Evolutionary conservation across 805 yeast species (phyloP).

Genomic region (Starmera amethionina): DNA sequence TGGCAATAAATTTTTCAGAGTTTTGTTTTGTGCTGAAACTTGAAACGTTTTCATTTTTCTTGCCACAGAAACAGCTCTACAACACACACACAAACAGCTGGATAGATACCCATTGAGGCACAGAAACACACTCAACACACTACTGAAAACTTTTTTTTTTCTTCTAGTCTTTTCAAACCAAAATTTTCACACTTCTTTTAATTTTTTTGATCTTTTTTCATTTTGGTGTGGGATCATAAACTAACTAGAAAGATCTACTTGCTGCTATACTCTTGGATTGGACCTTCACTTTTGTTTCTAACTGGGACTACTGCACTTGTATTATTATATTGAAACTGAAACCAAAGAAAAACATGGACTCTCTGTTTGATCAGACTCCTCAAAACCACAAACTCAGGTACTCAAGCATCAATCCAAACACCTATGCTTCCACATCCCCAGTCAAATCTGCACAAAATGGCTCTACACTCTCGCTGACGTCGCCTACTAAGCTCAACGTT

Average conservation of each 20-base stretch:
- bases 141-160: background rate
- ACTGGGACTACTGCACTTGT: no score
- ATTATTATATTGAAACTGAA: no score
- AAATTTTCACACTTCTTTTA: background rate
- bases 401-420: background rate
- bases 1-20: background rate
- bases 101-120: background rate
- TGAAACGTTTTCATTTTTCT: background rate
- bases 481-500: constrained; percentile 38
- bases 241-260: no score
- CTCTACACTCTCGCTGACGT: constrained; percentile 30
- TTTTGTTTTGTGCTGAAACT: background rate
- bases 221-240: background rate
- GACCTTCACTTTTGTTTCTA: no score
- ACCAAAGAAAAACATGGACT: background rate
- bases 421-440: background rate
- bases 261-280: no score
- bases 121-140: background rate
- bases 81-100: no score
- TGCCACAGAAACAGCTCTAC: background rate
- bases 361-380: background rate
- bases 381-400: background rate
- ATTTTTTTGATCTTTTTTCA: background rate
- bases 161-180: background rate
- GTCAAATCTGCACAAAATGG: background rate